These are phyloP conservation scores for Mrakia frigida DNA, from an alignment of 768 basidiomycete genomes.

Conservation along the genomic window DNA sequence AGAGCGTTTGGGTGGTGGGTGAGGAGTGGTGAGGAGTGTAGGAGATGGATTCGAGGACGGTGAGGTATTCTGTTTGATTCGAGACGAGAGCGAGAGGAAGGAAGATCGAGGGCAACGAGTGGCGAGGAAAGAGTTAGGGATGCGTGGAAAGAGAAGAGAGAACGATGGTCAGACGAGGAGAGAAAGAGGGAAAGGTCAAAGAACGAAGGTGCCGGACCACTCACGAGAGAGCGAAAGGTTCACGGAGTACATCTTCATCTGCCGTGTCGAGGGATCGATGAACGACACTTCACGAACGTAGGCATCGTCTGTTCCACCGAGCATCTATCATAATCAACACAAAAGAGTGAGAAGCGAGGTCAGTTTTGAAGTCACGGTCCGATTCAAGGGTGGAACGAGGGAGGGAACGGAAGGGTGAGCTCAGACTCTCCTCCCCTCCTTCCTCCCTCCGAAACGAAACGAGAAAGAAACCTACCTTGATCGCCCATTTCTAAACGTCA, in stretches of 20 bases:
- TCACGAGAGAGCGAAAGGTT: slow-evolving; percentile 73
- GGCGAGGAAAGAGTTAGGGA: neutral
- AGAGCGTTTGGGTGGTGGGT: slow-evolving; percentile 56
- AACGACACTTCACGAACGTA: slow-evolving; percentile 93
- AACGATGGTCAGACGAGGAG: no score
- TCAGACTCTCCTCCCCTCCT: neutral
- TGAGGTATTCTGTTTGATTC: slow-evolving; percentile 26
- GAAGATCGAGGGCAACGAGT: neutral
- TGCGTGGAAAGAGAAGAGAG: neutral
- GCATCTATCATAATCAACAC: slow-evolving; percentile 54
- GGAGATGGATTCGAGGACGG: slow-evolving; percentile 69
- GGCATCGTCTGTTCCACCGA: slow-evolving; percentile 88
- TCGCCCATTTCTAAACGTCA: slow-evolving; percentile 60
- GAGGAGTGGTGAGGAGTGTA: slow-evolving; percentile 63
- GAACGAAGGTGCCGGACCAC: neutral
- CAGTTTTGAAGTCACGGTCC: no score
- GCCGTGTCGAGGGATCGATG: slow-evolving; percentile 74
- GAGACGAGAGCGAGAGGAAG: neutral
- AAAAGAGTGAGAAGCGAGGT: neutral
- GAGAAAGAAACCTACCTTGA: slow-evolving; percentile 59
- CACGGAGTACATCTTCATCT: slow-evolving; percentile 78
- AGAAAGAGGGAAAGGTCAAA: slow-evolving; percentile 32
- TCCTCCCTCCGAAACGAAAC: neutral
- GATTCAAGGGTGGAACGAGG: neutral
- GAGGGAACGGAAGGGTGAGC: neutral